Percentiles rank a stretch among this genome's conserved stretches.
These are phyloP conservation scores for Lactarius indigo DNA, from an alignment of 768 basidiomycete genomes.

Conservation along the genomic window DNA sequence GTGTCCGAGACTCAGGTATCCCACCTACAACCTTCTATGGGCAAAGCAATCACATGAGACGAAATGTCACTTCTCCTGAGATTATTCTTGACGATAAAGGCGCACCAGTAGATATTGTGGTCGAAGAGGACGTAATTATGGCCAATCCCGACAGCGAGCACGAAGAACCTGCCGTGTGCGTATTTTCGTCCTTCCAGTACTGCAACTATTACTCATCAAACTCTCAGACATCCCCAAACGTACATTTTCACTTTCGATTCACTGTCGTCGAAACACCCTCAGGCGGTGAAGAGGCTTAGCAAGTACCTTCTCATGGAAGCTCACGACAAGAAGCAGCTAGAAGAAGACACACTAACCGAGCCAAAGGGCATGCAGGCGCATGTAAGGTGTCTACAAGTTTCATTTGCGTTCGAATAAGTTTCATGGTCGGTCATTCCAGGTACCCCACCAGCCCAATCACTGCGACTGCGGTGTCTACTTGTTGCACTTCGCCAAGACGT, in stretches of 20 bases:
- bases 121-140: constrained; percentile 6
- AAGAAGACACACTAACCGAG: constrained; percentile 34
- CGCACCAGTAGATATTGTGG: constrained; percentile 10
- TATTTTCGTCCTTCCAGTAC: not conserved
- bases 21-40: constrained; percentile 15
- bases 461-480: constrained; percentile 94
- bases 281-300: constrained; percentile 56
- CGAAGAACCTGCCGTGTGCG: constrained; percentile 9
- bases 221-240: constrained; percentile 44
- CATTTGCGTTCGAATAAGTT: not conserved
- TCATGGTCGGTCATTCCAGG: constrained; percentile 41
- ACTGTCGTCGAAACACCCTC: constrained; percentile 66
- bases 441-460: constrained; percentile 83
- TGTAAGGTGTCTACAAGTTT: constrained; percentile 38
- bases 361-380: constrained; percentile 48
- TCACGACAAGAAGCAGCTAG: constrained; percentile 48
- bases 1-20: constrained; percentile 5
- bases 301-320: constrained; percentile 78
- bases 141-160: constrained; percentile 18
- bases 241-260: constrained; percentile 91
- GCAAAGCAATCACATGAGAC: not conserved
- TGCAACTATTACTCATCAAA: not conserved
- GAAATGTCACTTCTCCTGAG: not conserved
- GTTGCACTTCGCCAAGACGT: constrained; percentile 77
- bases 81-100: not conserved